Conservation (phyloP, 352 stramenopile species). For the Phytophthora meadii region DNA sequence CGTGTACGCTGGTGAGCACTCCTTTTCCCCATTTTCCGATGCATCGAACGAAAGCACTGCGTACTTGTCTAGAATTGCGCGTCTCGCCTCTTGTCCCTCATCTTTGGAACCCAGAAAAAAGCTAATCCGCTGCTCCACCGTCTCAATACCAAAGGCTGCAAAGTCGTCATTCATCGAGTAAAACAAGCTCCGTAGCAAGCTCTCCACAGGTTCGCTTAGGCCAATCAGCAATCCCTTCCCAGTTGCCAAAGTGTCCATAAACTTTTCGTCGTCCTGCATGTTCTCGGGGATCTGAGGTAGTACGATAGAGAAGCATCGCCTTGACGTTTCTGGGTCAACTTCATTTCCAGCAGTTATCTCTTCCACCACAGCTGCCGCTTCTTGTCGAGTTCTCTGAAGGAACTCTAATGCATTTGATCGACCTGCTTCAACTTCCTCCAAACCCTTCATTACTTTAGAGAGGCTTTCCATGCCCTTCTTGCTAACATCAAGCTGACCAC, state of each 20-base stretch:
- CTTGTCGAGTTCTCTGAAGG: slow-evolving; percentile 48
- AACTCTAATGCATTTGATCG: slow-evolving; percentile 33
- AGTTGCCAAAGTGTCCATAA: slow-evolving; percentile 38
- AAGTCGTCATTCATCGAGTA: slow-evolving; percentile 75
- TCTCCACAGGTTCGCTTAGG: slow-evolving; percentile 52
- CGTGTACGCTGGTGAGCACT: neutral
- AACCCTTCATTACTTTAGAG: slow-evolving; percentile 23
- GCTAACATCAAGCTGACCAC: slow-evolving; percentile 55
- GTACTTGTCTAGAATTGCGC: slow-evolving; percentile 65
- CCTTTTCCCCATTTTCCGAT: slow-evolving; percentile 14
- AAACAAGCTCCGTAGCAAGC: slow-evolving; percentile 53
- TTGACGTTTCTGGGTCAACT: slow-evolving; percentile 19
- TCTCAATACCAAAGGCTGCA: slow-evolving; percentile 78
- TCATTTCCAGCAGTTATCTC: slow-evolving; percentile 23
- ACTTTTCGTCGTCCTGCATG: slow-evolving; percentile 21
- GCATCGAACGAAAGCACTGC: slow-evolving; percentile 23
- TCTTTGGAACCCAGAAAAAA: slow-evolving; percentile 75
- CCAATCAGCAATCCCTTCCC: slow-evolving; percentile 43
- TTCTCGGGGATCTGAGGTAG: slow-evolving; percentile 27
- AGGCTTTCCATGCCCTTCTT: slow-evolving; percentile 43
- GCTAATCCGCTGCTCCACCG: slow-evolving; percentile 58
- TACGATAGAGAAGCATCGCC: slow-evolving; percentile 1
- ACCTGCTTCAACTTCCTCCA: slow-evolving; percentile 51
- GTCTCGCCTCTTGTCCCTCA: slow-evolving; percentile 42
- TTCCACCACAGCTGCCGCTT: slow-evolving; percentile 51